Evolutionary conservation across 306 rosid species (phyloP).

Genomic region (Senna siamea): DNA sequence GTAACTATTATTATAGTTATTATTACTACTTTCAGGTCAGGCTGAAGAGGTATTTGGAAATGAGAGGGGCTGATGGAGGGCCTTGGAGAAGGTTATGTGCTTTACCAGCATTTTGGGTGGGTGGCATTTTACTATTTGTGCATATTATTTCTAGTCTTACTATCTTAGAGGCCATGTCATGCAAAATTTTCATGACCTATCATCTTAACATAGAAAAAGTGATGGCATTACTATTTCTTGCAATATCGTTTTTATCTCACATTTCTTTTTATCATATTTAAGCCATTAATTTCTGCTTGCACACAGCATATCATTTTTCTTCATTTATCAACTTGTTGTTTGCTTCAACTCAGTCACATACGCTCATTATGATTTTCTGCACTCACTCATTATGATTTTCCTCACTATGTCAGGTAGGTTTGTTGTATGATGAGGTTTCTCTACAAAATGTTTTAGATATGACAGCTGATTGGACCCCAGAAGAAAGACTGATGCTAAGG

Average conservation of each 20-base stretch:
- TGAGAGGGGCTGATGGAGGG: constrained; percentile 99
- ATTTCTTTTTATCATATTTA: constrained; percentile 13
- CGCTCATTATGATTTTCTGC: constrained; percentile 41
- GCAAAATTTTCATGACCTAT: constrained; percentile 12
- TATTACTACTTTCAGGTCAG: constrained; percentile 69
- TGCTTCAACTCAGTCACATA: constrained; percentile 28
- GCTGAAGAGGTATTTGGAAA: constrained; percentile 96
- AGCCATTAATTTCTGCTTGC: constrained; percentile 27
- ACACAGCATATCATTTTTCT: background rate
- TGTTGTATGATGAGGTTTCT: constrained; percentile 83
- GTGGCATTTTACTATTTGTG: constrained; percentile 33
- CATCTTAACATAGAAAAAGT: constrained; percentile 5
- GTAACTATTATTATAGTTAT: background rate
- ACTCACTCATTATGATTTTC: constrained; percentile 43
- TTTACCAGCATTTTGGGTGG: constrained; percentile 98
- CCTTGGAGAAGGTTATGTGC: constrained; percentile 99
- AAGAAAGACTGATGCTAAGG: constrained; percentile 91
- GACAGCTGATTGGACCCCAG: constrained; percentile 89
- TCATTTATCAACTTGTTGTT: constrained; percentile 6
- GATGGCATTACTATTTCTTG: constrained; percentile 6
- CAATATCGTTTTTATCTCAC: constrained; percentile 1
- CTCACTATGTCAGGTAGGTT: constrained; percentile 76
- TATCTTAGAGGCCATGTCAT: constrained; percentile 20
- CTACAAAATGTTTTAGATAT: constrained; percentile 79
- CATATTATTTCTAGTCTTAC: constrained; percentile 31